Percentiles rank a stretch among this genome's conserved stretches.
Conservation (phyloP, 148 eudicot genomes). For the Pouteria glomerata region DNA sequence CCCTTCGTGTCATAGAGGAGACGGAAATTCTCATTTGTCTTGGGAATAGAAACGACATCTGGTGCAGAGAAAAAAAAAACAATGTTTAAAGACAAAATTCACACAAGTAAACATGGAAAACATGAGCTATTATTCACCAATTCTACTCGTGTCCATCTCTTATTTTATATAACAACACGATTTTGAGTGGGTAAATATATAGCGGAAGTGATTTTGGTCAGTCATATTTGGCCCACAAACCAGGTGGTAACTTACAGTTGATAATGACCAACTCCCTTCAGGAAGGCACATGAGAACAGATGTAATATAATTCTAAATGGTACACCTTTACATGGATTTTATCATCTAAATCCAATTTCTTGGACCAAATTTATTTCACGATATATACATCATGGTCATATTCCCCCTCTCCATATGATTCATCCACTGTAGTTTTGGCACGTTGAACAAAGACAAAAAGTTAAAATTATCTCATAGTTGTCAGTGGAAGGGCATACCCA, state of each 20-base stretch:
- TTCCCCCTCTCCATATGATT: background rate
- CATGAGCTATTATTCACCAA: background rate
- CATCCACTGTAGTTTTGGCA: background rate
- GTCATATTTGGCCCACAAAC: too few relatives aligned
- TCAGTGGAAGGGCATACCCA: slow-evolving; percentile 29
- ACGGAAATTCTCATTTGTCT: slow-evolving; percentile 50
- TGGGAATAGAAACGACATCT: slow-evolving; percentile 53
- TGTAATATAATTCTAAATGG: background rate
- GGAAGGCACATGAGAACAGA: background rate
- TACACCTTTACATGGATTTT: background rate
- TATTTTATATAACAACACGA: too few relatives aligned
- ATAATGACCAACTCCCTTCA: background rate
- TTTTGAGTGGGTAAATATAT: too few relatives aligned
- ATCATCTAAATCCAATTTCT: background rate
- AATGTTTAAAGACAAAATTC: background rate
- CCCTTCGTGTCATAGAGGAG: slow-evolving; percentile 55
- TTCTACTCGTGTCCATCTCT: background rate
- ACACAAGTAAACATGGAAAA: background rate
- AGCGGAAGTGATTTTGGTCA: too few relatives aligned
- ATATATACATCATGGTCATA: too few relatives aligned
- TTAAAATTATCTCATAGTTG: background rate
- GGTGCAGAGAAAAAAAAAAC: background rate
- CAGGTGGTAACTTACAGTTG: too few relatives aligned
- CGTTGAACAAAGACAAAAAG: too few relatives aligned
- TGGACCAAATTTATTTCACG: background rate